These are phyloP conservation scores for Leccinum aurantiacum DNA, from an alignment of 768 basidiomycete genomes.

Conservation along the genomic window DNA sequence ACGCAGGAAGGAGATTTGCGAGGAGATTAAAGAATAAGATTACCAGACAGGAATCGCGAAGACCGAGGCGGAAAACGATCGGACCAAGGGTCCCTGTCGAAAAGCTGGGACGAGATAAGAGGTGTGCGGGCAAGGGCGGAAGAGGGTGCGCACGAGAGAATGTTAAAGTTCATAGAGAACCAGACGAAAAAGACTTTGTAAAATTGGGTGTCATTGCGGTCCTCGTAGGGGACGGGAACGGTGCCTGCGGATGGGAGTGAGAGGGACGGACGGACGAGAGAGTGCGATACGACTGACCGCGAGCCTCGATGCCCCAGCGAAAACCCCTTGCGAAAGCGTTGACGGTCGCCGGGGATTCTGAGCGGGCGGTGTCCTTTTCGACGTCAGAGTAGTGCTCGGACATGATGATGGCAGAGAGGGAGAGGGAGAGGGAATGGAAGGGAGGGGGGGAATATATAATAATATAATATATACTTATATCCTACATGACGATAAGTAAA, in stretches of 20 bases:
- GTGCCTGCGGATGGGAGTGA: slow-evolving; percentile 39
- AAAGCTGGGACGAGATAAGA: slow-evolving; percentile 42
- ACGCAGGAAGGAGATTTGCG: slow-evolving; percentile 57
- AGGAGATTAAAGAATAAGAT: slow-evolving; percentile 70
- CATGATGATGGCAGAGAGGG: slow-evolving; percentile 21
- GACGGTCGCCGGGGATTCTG: slow-evolving; percentile 13
- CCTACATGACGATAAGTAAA: background rate
- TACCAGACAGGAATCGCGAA: slow-evolving; percentile 61
- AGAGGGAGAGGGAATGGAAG: slow-evolving; percentile 1
- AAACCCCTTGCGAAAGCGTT: slow-evolving; percentile 18
- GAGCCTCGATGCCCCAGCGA: slow-evolving; percentile 35
- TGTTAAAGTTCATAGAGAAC: slow-evolving; percentile 71
- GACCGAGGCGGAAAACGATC: slow-evolving; percentile 54
- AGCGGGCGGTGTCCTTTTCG: slow-evolving; percentile 28
- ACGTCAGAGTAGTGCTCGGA: slow-evolving; percentile 24
- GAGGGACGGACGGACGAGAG: background rate
- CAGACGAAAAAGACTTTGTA: slow-evolving; percentile 71
- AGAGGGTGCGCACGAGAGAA: slow-evolving; percentile 44
- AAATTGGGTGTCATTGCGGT: slow-evolving; percentile 56
- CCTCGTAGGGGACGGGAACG: slow-evolving; percentile 48
- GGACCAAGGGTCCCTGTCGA: slow-evolving; percentile 71
- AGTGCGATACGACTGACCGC: slow-evolving; percentile 14
- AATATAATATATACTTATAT: background rate
- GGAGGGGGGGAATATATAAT: background rate
- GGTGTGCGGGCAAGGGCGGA: background rate